phyloP scores from a whole-genome alignment of 345 rosid species.

The Brassica incana region DNA sequence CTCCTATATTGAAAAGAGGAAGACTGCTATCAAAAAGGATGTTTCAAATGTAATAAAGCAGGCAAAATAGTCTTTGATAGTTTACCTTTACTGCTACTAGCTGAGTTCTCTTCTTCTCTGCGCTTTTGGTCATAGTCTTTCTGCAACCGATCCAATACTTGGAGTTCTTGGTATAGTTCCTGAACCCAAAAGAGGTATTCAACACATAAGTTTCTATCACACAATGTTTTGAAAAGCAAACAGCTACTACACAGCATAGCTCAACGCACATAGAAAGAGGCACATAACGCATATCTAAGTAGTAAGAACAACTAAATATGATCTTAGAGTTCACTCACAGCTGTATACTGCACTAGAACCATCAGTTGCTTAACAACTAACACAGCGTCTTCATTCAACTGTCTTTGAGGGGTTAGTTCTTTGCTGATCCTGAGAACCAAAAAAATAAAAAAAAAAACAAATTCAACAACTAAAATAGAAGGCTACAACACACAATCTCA shows the following conservation, averaged over 20 bases:
- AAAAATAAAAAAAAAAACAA: neutral
- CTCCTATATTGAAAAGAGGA: constrained; percentile 44
- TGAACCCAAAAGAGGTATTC: constrained; percentile 43
- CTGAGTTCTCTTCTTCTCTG: constrained; percentile 62
- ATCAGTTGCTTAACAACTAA: constrained; percentile 58
- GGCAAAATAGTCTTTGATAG: neutral
- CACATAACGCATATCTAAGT: neutral
- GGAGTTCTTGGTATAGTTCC: constrained; percentile 83
- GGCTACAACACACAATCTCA: neutral
- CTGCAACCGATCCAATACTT: constrained; percentile 74
- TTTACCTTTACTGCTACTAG: constrained; percentile 53
- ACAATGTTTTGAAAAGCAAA: neutral
- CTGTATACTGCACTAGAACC: constrained; percentile 76
- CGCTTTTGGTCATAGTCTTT: constrained; percentile 77
- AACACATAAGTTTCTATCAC: neutral
- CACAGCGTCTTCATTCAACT: constrained; percentile 70
- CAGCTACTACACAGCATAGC: constrained; percentile 17
- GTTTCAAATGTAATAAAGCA: constrained; percentile 16
- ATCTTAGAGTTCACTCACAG: constrained; percentile 51
- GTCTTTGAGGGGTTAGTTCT: constrained; percentile 70
- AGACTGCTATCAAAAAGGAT: neutral
- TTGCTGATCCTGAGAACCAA: constrained; percentile 52
- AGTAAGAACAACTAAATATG: constrained; percentile 2
- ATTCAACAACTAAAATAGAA: neutral
- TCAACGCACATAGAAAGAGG: constrained; percentile 40